Conservation (phyloP, 1,139 yeast species). For the Scheffersomyces quercinus region DNA sequence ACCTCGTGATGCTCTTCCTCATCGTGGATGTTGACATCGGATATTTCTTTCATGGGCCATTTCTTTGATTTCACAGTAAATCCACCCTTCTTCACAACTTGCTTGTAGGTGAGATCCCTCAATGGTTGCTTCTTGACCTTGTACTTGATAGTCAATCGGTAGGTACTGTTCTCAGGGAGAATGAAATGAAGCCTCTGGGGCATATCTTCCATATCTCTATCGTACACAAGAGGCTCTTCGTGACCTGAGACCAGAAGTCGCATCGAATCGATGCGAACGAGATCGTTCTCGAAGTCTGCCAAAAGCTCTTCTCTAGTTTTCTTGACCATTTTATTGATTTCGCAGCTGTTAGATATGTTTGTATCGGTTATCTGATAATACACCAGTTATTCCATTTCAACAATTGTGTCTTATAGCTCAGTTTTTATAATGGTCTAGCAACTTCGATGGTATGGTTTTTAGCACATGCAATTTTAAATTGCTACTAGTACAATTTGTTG, state of each 20-base stretch:
- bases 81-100: conserved; percentile 33
- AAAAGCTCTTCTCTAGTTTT: conserved; percentile 16
- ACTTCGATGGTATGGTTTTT: too few species aligned
- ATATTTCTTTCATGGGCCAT: conserved; percentile 20
- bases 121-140: conserved; percentile 26
- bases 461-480: too few species aligned
- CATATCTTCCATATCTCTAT: conserved; percentile 27
- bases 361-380: too few species aligned
- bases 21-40: conserved; percentile 17
- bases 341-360: not conserved
- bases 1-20: conserved; percentile 17
- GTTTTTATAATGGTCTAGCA: too few species aligned
- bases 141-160: conserved; percentile 30
- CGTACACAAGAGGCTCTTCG: conserved; percentile 22
- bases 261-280: conserved; percentile 27
- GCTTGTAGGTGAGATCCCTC: conserved; percentile 29
- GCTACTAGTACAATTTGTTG: too few species aligned
- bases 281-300: conserved; percentile 24
- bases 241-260: conserved; percentile 28
- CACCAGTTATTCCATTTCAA: too few species aligned
- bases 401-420: too few species aligned
- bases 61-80: conserved; percentile 29
- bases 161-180: conserved; percentile 35
- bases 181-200: conserved; percentile 30
- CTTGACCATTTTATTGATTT: not conserved